A percentile compares a stretch with the other conserved stretches of the same genome.
phyloP scores from a whole-genome alignment of 2,329 filamentous ascomycete genomes.

The Chaetothyriales sp. region DNA sequence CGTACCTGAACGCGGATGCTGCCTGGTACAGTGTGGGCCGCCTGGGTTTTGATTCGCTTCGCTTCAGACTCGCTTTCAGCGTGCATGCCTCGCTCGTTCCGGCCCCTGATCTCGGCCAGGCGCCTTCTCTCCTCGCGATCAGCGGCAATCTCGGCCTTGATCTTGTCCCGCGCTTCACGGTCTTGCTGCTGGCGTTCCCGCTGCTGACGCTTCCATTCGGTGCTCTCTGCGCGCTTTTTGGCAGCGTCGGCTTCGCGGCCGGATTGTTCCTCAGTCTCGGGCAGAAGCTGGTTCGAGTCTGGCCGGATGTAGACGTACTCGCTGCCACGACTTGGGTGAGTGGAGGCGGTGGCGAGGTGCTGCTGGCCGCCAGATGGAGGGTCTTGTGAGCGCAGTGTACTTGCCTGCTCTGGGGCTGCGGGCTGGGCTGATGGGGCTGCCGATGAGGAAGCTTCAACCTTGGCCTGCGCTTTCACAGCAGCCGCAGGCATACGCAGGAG shows the following conservation, averaged over 20 bases:
- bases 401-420: constrained; percentile 1
- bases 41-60: constrained; percentile 11
- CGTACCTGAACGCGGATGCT: constrained; percentile 57
- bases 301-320: background rate
- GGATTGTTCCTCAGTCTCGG: background rate
- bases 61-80: constrained; percentile 9
- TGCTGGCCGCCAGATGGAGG: constrained; percentile 3
- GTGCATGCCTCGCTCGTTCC: constrained; percentile 8
- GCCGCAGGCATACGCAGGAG: constrained; percentile 11
- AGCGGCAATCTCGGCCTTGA: constrained; percentile 61
- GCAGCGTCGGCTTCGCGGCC: background rate
- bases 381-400: constrained; percentile 2
- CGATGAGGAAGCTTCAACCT: background rate
- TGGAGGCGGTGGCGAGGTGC: background rate
- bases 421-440: background rate
- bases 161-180: constrained; percentile 54
- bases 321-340: background rate
- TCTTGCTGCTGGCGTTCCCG: constrained; percentile 52
- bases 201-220: constrained; percentile 27
- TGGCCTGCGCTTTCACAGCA: constrained; percentile 8
- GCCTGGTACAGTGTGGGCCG: constrained; percentile 19
- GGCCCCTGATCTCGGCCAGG: constrained; percentile 38
- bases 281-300: background rate
- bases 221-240: constrained; percentile 13
- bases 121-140: constrained; percentile 57